phyloP scores from a whole-genome alignment of 1,284 basidiomycete genomes.

The Sanguinoderma infundibulare region DNA sequence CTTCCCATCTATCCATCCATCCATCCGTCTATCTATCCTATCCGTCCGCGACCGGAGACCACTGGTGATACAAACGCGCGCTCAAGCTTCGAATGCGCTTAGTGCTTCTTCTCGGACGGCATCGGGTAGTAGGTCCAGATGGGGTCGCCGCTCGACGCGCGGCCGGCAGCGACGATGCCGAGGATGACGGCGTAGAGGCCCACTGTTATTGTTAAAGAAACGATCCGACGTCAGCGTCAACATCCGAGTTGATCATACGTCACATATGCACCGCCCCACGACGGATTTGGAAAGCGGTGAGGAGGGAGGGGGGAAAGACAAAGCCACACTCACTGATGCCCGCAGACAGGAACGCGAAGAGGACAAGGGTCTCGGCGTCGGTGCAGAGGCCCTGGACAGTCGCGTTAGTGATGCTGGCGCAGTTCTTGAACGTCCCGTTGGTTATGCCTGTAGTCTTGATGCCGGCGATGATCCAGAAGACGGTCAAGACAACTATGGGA shows the following conservation, averaged over 20 bases:
- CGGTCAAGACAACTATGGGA: not conserved
- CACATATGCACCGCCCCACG: not conserved
- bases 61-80: too few species aligned
- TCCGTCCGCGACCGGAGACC: not conserved
- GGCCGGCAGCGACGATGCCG: not conserved
- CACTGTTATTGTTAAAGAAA: conserved; percentile 3
- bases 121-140: conserved; percentile 12
- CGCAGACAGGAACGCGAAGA: conserved; percentile 6
- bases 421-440: conserved; percentile 7
- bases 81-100: not conserved
- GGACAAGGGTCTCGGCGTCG: conserved; percentile 5
- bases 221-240: not conserved
- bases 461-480: conserved; percentile 10
- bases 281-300: not conserved
- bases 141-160: conserved; percentile 7
- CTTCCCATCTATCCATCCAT: not conserved
- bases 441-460: conserved; percentile 10
- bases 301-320: not conserved
- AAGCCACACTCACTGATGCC: conserved; percentile 4
- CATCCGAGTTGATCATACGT: not conserved
- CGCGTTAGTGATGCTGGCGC: not conserved
- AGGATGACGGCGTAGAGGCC: conserved; percentile 4
- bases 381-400: conserved; percentile 1
- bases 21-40: not conserved
- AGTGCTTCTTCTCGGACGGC: conserved; percentile 6